Evolutionary conservation across 345 rosid genomes (phyloP).

Genomic region (Conringia planisiliqua): DNA sequence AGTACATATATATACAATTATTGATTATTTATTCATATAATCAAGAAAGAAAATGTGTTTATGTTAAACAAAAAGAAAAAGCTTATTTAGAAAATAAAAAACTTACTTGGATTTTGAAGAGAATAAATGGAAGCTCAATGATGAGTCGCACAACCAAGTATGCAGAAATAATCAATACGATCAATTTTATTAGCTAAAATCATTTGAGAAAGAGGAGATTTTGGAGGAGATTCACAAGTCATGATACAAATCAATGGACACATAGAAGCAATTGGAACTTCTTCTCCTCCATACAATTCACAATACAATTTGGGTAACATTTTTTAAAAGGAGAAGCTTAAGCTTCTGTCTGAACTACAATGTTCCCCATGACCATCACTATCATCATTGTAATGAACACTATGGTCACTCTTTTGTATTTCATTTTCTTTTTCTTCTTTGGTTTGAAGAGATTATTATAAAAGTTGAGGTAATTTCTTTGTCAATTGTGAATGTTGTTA

Average conservation of each 20-base stretch:
- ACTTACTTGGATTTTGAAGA: background rate
- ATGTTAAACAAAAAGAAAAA: background rate
- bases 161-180: background rate
- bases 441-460: background rate
- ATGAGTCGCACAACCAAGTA: background rate
- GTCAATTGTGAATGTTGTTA: background rate
- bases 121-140: background rate
- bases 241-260: constrained; percentile 22
- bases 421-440: background rate
- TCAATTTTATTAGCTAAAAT: background rate
- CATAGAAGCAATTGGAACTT: background rate
- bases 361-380: constrained; percentile 10
- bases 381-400: constrained; percentile 15
- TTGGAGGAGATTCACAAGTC: constrained; percentile 6
- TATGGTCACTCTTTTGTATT: constrained; percentile 1
- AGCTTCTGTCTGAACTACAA: constrained; percentile 18
- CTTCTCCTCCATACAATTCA: background rate
- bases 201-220: background rate
- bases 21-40: background rate
- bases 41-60: background rate
- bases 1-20: background rate
- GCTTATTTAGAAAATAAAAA: too few relatives aligned
- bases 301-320: constrained; percentile 15
- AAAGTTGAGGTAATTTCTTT: background rate
- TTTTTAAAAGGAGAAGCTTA: background rate